phyloP scores from a whole-genome alignment of 208 protist genomes.

The Trypanosoma melophagium region DNA sequence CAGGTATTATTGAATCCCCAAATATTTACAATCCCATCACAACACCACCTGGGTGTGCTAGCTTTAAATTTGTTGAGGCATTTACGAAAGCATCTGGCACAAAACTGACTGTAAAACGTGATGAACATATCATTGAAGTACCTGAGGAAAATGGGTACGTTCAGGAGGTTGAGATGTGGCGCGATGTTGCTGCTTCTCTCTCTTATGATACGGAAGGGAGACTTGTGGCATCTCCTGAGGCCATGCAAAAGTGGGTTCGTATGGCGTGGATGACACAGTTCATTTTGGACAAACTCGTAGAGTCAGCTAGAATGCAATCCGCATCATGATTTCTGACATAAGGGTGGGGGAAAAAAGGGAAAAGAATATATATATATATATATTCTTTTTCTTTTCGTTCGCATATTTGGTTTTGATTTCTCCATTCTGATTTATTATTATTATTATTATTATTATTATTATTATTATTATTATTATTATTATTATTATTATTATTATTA shows the following conservation, averaged over 20 bases:
- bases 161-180: constrained; percentile 64
- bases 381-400: background rate
- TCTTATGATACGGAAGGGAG: constrained; percentile 16
- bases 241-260: constrained; percentile 41
- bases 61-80: constrained; percentile 34
- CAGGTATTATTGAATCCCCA: constrained; percentile 37
- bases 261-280: constrained; percentile 57
- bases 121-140: constrained; percentile 34
- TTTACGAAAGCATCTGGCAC: constrained; percentile 11
- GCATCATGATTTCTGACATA: background rate
- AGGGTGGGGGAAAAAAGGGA: background rate
- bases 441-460: no score
- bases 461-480: no score
- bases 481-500: no score
- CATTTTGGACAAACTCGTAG: constrained; percentile 46
- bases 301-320: constrained; percentile 28
- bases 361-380: constrained; percentile 2
- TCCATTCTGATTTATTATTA: background rate
- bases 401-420: no score
- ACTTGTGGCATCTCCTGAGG: constrained; percentile 32
- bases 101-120: constrained; percentile 23
- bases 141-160: constrained; percentile 37
- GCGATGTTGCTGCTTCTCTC: constrained; percentile 38
- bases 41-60: constrained; percentile 14
- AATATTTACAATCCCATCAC: constrained; percentile 39